phyloP scores from a whole-genome alignment of 345 rosid species.

The Stellera chamaejasme region DNA sequence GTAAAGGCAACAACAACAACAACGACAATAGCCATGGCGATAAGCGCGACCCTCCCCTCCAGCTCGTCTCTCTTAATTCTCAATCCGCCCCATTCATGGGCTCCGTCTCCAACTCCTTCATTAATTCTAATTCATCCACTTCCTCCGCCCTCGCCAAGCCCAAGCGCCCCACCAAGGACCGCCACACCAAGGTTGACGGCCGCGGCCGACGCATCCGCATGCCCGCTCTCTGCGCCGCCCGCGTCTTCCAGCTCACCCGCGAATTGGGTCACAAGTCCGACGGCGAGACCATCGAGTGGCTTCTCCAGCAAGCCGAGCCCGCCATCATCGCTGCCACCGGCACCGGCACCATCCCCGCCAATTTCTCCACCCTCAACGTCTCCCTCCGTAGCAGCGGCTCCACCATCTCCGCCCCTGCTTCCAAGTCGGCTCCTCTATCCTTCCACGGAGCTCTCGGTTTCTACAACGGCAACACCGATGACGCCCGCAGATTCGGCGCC shows the following conservation, averaged over 20 bases:
- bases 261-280: constrained; percentile 80
- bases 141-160: constrained; percentile 16
- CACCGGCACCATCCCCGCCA: constrained; percentile 83
- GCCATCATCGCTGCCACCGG: constrained; percentile 72
- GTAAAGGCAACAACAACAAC: constrained; percentile 12
- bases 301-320: constrained; percentile 75
- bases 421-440: constrained; percentile 47
- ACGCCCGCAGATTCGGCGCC: constrained; percentile 24
- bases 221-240: constrained; percentile 82
- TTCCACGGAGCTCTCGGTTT: constrained; percentile 50
- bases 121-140: constrained; percentile 12
- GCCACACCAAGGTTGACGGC: constrained; percentile 84
- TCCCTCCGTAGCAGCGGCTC: constrained; percentile 60
- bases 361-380: constrained; percentile 67
- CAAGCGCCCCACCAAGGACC: constrained; percentile 63
- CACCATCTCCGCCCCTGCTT: constrained; percentile 43
- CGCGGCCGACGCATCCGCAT: constrained; percentile 82
- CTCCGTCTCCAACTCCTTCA: constrained; percentile 28
- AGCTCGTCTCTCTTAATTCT: constrained; percentile 17
- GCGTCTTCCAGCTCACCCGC: constrained; percentile 71
- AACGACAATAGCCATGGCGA: constrained; percentile 17
- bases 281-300: constrained; percentile 85
- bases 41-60: constrained; percentile 32
- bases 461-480: constrained; percentile 22
- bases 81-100: constrained; percentile 37